Conservation (phyloP, 2,329 filamentous ascomycete species). For the Helminthosporium solani region DNA sequence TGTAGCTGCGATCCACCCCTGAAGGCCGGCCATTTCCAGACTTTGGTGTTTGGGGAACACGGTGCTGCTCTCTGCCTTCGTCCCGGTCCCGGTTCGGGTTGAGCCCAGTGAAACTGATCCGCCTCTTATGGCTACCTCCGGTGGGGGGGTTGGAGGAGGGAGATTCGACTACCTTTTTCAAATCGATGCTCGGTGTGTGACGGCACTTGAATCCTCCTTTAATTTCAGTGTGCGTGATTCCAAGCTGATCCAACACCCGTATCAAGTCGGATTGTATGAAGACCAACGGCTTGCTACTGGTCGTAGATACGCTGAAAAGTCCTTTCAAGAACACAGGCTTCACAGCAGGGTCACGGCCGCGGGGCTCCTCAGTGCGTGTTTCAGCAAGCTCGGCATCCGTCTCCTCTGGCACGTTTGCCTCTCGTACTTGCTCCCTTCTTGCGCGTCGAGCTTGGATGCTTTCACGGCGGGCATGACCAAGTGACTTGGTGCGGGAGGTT, state of each 20-base stretch:
- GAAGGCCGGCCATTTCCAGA: constrained; percentile 48
- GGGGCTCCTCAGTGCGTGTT: constrained; percentile 53
- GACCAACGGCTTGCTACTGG: constrained; percentile 83
- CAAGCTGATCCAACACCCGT: constrained; percentile 80
- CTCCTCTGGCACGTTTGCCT: constrained; percentile 84
- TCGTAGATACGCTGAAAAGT: constrained; percentile 95
- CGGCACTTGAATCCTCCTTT: constrained; percentile 89
- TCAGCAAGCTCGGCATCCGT: constrained; percentile 74
- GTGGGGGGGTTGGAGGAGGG: constrained; percentile 35
- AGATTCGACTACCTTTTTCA: constrained; percentile 68
- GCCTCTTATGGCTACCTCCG: constrained; percentile 61
- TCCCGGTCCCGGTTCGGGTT: constrained; percentile 64
- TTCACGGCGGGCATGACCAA: constrained; percentile 85
- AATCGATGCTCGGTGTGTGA: constrained; percentile 85
- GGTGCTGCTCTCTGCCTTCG: constrained; percentile 65
- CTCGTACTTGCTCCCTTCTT: constrained; percentile 68
- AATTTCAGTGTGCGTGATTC: constrained; percentile 90
- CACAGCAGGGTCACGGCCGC: constrained; percentile 69
- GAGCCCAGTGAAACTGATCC: constrained; percentile 81
- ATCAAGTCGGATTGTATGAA: constrained; percentile 89
- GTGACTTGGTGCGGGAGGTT: constrained; percentile 70
- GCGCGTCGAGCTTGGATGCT: constrained; percentile 86
- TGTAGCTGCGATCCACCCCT: constrained; percentile 69
- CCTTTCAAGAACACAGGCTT: constrained; percentile 97
- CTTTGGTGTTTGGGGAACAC: constrained; percentile 52